A percentile compares a stretch with the other conserved stretches of the same genome.
Conservation (phyloP, 1,284 basidiomycete genomes). For the Stygiomarasmius scandens region DNA sequence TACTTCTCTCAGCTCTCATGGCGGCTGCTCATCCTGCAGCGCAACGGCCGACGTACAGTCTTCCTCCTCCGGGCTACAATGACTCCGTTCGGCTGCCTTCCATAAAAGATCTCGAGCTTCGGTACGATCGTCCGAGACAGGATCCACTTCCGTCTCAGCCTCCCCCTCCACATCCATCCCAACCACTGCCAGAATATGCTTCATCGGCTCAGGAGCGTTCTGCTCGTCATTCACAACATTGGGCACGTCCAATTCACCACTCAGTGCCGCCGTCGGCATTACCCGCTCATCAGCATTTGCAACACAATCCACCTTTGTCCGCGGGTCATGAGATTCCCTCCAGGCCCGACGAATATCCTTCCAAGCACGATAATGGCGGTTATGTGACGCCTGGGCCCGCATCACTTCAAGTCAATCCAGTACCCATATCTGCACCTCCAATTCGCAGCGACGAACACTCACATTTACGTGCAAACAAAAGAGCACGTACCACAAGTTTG, state of each 20-base stretch:
- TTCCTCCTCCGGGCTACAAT: conserved; percentile 36
- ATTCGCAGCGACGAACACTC: conserved; percentile 38
- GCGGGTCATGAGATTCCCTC: conserved; percentile 38
- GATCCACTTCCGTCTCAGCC: conserved; percentile 22
- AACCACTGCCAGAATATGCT: conserved; percentile 19
- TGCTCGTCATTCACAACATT: conserved; percentile 27
- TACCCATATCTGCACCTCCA: conserved; percentile 34
- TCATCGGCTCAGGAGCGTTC: conserved; percentile 26
- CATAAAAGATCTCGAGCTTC: conserved; percentile 67
- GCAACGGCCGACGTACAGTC: conserved; percentile 40
- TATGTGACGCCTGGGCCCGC: conserved; percentile 47
- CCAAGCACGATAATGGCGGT: conserved; percentile 37
- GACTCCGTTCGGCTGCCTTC: conserved; percentile 62
- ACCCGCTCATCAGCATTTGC: conserved; percentile 26
- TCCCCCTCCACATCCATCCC: conserved; percentile 13
- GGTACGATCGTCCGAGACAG: conserved; percentile 35
- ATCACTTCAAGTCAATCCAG: conserved; percentile 41
- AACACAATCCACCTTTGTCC: conserved; percentile 44
- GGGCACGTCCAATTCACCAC: conserved; percentile 24
- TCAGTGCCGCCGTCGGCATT: conserved; percentile 20
- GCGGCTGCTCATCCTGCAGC: conserved; percentile 43
- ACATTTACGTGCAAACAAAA: conserved; percentile 36
- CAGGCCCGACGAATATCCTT: conserved; percentile 33
- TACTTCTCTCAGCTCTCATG: conserved; percentile 33
- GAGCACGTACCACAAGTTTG: conserved; percentile 35